A percentile compares a stretch with the other conserved stretches of the same genome.
Evolutionary conservation across 768 basidiomycete genomes (phyloP).

Genomic region (Leucocoprinus birnbaumii): DNA sequence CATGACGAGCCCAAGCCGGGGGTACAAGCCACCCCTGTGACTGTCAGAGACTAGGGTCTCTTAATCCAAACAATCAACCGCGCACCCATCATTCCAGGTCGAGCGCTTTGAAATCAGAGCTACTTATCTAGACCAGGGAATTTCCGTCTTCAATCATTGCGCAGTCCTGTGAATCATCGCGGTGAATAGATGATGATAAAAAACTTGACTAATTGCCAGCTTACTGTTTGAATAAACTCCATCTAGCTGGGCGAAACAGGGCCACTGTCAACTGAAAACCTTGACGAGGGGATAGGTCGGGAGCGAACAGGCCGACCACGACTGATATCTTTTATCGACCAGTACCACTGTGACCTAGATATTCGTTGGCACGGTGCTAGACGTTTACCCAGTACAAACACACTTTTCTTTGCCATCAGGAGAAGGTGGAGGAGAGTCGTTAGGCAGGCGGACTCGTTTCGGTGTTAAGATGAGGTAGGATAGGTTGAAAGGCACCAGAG

Average conservation of each 20-base stretch:
- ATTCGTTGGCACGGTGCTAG: neutral
- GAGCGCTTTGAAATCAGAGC: too few relatives aligned
- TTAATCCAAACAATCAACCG: too few relatives aligned
- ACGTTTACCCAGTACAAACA: too few relatives aligned
- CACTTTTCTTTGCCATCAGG: slow-evolving; percentile 39
- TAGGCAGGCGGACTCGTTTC: too few relatives aligned
- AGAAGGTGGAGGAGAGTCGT: slow-evolving; percentile 51
- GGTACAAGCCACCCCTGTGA: too few relatives aligned
- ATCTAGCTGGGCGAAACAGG: neutral
- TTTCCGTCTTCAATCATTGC: too few relatives aligned
- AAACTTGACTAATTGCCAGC: neutral
- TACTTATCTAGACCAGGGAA: too few relatives aligned
- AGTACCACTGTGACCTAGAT: slow-evolving; percentile 2
- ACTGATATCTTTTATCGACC: slow-evolving; percentile 10
- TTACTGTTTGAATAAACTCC: neutral
- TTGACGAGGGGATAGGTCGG: neutral
- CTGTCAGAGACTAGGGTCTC: too few relatives aligned
- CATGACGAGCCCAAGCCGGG: too few relatives aligned
- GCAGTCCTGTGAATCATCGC: too few relatives aligned
- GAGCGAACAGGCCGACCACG: slow-evolving; percentile 2
- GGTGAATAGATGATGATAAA: neutral
- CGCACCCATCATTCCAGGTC: too few relatives aligned
- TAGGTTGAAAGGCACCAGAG: neutral
- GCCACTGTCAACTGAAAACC: neutral
- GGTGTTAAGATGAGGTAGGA: neutral